phyloP scores from a whole-genome alignment of 176 grass and related monocot genomes.

The Aechmea fasciata region DNA sequence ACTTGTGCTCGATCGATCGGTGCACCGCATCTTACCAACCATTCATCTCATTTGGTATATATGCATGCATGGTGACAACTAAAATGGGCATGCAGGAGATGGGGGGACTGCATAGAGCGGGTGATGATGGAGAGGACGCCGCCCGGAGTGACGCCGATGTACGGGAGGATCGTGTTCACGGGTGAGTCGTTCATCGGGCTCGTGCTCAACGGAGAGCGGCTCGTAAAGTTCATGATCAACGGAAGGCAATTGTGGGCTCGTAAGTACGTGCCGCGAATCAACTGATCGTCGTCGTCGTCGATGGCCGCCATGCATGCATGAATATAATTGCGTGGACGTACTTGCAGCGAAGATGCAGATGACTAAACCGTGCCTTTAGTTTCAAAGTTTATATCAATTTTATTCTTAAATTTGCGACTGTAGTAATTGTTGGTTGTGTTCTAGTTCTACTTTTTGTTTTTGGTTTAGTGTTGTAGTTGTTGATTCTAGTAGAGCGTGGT shows the following conservation, averaged over 20 bases:
- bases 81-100: slow-evolving; percentile 37
- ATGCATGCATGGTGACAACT: neutral
- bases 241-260: slow-evolving; percentile 55
- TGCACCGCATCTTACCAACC: neutral
- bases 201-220: slow-evolving; percentile 30
- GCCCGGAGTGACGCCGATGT: slow-evolving; percentile 26
- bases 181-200: slow-evolving; percentile 11
- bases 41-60: neutral
- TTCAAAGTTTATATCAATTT: too few species aligned
- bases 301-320: too few species aligned
- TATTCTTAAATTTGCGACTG: too few species aligned
- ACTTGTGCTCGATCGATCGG: neutral
- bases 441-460: too few species aligned
- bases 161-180: slow-evolving; percentile 47
- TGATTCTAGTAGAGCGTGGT: too few species aligned
- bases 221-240: slow-evolving; percentile 56
- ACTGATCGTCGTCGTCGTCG: neutral
- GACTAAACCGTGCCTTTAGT: too few species aligned
- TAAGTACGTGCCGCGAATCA: slow-evolving; percentile 40
- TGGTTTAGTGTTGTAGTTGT: too few species aligned
- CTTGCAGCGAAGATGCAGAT: too few species aligned
- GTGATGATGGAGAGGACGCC: slow-evolving; percentile 53
- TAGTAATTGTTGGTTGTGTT: too few species aligned
- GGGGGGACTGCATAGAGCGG: slow-evolving; percentile 50
- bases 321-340: too few species aligned